phyloP scores from a whole-genome alignment of 2,329 filamentous ascomycete species.

The Penicillium sp. region DNA sequence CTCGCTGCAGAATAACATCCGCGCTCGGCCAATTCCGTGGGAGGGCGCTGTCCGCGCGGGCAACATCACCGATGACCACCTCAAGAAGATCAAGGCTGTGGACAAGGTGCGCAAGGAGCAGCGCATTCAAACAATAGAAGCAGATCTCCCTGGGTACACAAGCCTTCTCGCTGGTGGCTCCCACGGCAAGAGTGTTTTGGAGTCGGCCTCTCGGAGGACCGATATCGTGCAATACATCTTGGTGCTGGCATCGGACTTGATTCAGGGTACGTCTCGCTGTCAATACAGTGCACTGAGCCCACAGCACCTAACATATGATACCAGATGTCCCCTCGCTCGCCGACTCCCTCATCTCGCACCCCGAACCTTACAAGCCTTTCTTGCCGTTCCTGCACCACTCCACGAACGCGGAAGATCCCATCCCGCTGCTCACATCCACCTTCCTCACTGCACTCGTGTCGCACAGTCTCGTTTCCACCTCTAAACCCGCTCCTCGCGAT shows the following conservation, averaged over 20 bases:
- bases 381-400: constrained; percentile 81
- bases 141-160: constrained; percentile 75
- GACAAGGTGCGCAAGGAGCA: constrained; percentile 95
- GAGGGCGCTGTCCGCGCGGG: constrained; percentile 91
- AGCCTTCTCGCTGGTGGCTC: constrained; percentile 71
- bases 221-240: constrained; percentile 95
- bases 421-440: constrained; percentile 84
- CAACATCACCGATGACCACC: constrained; percentile 88
- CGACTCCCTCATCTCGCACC: constrained; percentile 70
- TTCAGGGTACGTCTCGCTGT: constrained; percentile 63
- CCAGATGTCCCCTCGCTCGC: constrained; percentile 78
- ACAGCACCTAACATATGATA: background rate
- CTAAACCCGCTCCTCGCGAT: constrained; percentile 61
- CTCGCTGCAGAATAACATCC: constrained; percentile 95
- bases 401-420: constrained; percentile 77
- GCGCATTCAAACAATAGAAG: constrained; percentile 76
- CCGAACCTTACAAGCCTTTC: constrained; percentile 72
- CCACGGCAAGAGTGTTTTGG: constrained; percentile 70
- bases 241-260: constrained; percentile 80
- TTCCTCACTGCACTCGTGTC: constrained; percentile 79
- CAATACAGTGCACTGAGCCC: background rate
- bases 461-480: constrained; percentile 58
- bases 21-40: constrained; percentile 93
- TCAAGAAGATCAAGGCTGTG: constrained; percentile 92
- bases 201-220: constrained; percentile 77